Evolutionary conservation across 78 protist genomes (phyloP).

Genomic region (Protostelium mycophagum): DNA sequence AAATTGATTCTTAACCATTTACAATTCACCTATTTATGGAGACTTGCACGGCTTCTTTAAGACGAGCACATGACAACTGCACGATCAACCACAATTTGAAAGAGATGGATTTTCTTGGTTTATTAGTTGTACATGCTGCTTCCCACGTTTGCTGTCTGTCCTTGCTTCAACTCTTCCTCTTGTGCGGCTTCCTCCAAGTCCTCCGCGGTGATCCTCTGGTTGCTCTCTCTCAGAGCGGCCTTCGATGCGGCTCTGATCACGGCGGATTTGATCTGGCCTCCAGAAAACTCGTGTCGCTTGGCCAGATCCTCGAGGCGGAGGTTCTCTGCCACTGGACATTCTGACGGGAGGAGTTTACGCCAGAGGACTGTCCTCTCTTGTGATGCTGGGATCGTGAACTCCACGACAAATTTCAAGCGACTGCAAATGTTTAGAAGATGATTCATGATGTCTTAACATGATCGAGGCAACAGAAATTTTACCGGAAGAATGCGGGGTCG

Average conservation of each 20-base stretch:
- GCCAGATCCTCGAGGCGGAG: neutral
- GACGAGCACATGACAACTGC: too few species aligned
- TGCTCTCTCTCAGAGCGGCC: neutral
- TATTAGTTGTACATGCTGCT: too few species aligned
- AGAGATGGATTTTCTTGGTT: too few species aligned
- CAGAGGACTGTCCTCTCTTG: neutral
- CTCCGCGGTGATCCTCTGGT: neutral
- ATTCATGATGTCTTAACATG: neutral
- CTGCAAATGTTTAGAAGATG: neutral
- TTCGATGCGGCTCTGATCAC: neutral
- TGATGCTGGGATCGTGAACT: neutral
- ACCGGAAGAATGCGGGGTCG: slow-evolving; percentile 22
- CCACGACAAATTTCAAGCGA: neutral
- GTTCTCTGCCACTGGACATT: neutral
- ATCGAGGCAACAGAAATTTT: neutral
- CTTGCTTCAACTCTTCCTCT: neutral
- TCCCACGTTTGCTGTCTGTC: neutral
- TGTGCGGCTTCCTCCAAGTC: neutral
- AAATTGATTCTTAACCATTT: too few species aligned
- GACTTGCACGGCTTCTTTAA: too few species aligned
- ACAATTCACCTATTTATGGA: too few species aligned
- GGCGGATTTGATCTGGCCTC: neutral
- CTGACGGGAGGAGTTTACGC: neutral
- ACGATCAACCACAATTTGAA: too few species aligned
- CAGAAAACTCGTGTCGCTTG: neutral